Conservation (phyloP, 2,329 filamentous ascomycete species). For the Cercospora nicotianae region DNA sequence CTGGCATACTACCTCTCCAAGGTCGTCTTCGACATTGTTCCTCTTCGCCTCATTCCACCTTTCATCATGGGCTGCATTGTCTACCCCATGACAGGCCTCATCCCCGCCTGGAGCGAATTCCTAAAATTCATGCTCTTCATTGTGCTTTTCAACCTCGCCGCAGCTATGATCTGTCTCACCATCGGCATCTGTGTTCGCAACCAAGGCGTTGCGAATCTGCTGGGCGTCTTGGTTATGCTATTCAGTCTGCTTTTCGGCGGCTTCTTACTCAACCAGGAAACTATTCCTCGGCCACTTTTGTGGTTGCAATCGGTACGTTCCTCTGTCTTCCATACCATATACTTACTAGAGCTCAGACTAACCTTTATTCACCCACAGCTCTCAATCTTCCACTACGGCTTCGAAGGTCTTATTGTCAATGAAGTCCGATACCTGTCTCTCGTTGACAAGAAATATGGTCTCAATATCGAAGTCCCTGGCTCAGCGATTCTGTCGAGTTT, state of each 20-base stretch:
- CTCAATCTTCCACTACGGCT: slow-evolving; percentile 97
- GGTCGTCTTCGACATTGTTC: slow-evolving; percentile 96
- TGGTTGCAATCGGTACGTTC: slow-evolving; percentile 79
- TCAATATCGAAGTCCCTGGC: slow-evolving; percentile 94
- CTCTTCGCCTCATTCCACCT: slow-evolving; percentile 88
- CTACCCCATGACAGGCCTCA: slow-evolving; percentile 95
- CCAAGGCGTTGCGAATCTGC: slow-evolving; percentile 83
- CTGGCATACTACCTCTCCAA: slow-evolving; percentile 93
- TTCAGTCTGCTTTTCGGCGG: slow-evolving; percentile 95
- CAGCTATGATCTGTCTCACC: slow-evolving; percentile 89
- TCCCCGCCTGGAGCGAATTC: slow-evolving; percentile 79
- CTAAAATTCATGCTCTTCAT: slow-evolving; percentile 88
- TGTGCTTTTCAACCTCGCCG: slow-evolving; percentile 93
- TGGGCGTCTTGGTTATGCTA: slow-evolving; percentile 94
- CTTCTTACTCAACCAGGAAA: slow-evolving; percentile 89
- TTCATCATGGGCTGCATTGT: slow-evolving; percentile 94
- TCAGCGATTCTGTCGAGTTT: slow-evolving; percentile 93
- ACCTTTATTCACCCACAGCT: slow-evolving; percentile 49
- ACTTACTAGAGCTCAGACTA: background rate
- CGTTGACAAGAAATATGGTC: slow-evolving; percentile 89
- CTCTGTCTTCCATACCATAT: no score
- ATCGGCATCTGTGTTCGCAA: slow-evolving; percentile 96
- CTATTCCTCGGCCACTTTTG: slow-evolving; percentile 77
- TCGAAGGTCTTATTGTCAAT: slow-evolving; percentile 95
- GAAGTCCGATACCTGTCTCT: slow-evolving; percentile 89